Base-by-base conservation (phyloP, 306 rosid genomes). In the Mimosa bimucronata region DNA sequence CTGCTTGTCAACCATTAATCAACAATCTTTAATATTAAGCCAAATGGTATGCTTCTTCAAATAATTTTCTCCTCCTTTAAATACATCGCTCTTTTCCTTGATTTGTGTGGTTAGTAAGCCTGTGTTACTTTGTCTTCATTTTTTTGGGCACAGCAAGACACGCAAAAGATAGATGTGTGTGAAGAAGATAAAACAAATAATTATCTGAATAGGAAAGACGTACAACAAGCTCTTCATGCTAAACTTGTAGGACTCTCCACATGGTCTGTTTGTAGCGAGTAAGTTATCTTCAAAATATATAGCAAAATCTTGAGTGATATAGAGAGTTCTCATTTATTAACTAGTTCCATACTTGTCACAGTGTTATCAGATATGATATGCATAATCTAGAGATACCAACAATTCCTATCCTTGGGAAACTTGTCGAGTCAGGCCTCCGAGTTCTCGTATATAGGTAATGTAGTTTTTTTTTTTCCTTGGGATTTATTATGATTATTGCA, bases 191-290 rank as follows among this genome's bases (percentile, higher is more conserved):
- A 89, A 76, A 84, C 87, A 12, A 1, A 28, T 6, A 34, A 42
- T 2, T 93, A 93, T 69, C 79, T 93, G 73, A 93, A 91, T 74
- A 82, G 89, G 71, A 83, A 87, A 83, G 93, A 89, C 2, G 97
- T 91, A 46, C 91, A 82, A 9, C 44, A 82, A 44, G 94, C 97
- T 80, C 89, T 93, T 48, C 97, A 91, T 78, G 97, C 94, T 53
- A 85, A 79, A 82, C 92, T 93, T 37, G 88, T 88, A 2, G 90
- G 92, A 19, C 71, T 89, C 79, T 23, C 74, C 7, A 41, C 9
- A 18, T 88, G 92, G 97, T 81, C 84, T 9, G 58, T 77, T 67
- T 93, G 97, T 77, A 91, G 88, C 88, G 73, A 57, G 98, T 91
- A 87, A 77, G 82, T 40, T 38, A 10, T 12, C n/a, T n/a, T n/a